Evolutionary conservation across 2,329 filamentous ascomycete genomes (phyloP).

Genomic region (Pezicula radicicola): DNA sequence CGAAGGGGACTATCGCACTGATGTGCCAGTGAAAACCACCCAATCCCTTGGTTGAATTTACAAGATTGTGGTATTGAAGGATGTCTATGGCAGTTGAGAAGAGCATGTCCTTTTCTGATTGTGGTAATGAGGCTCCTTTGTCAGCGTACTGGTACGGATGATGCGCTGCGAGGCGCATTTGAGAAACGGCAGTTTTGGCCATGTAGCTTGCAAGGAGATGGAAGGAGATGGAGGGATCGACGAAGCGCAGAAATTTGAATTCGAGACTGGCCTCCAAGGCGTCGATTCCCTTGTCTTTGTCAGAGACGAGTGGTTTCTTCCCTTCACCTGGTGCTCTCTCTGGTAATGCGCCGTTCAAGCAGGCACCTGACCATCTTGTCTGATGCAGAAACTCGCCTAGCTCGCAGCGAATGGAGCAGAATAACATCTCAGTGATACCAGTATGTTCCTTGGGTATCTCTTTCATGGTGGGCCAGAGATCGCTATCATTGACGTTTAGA

Average conservation of each 20-base stretch:
- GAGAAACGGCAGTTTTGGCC: background rate
- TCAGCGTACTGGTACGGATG: background rate
- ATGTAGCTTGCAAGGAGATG: background rate
- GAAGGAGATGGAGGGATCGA: constrained; percentile 1
- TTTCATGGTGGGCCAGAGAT: constrained; percentile 38
- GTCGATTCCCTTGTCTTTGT: background rate
- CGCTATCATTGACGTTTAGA: constrained; percentile 50
- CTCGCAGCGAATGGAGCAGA: constrained; percentile 9
- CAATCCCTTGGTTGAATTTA: background rate
- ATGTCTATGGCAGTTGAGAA: background rate
- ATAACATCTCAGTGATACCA: constrained; percentile 41
- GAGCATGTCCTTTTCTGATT: constrained; percentile 1
- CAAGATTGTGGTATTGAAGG: constrained; percentile 1
- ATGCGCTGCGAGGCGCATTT: background rate
- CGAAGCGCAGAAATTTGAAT: background rate
- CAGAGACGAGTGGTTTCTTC: background rate
- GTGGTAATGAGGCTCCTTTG: background rate
- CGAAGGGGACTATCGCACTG: constrained; percentile 1
- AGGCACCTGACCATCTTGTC: background rate
- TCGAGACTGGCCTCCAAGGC: constrained; percentile 6
- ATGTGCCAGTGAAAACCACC: constrained; percentile 1
- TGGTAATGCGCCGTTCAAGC: background rate
- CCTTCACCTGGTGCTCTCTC: background rate
- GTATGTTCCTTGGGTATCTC: constrained; percentile 34
- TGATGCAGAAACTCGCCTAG: constrained; percentile 1